A percentile compares a stretch with the other conserved stretches of the same genome.
Conservation (phyloP, 345 rosid genomes). For the Aquilaria yunnanensis region DNA sequence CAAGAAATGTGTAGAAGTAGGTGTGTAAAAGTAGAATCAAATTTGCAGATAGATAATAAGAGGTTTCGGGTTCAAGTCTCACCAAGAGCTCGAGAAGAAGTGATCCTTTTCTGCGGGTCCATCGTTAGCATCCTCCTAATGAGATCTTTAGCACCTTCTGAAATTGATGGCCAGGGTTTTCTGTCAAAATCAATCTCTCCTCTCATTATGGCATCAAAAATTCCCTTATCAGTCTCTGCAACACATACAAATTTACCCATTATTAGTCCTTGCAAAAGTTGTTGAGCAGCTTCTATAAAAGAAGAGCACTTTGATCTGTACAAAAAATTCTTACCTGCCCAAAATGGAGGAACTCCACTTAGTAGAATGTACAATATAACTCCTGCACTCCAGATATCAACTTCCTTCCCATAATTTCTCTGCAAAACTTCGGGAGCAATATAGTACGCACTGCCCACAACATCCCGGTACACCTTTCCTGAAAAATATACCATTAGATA, state of each 20-base stretch:
- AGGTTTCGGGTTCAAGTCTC: not conserved
- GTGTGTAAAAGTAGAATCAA: not conserved
- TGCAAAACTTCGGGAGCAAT: slow-evolving; percentile 90
- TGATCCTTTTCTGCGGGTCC: slow-evolving; percentile 67
- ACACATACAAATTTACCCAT: not conserved
- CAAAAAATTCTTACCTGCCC: slow-evolving; percentile 57
- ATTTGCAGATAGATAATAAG: not conserved
- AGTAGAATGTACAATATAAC: slow-evolving; percentile 83
- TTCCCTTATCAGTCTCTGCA: slow-evolving; percentile 82
- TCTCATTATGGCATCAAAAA: slow-evolving; percentile 65
- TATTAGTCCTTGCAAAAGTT: no score
- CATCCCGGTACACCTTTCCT: slow-evolving; percentile 69
- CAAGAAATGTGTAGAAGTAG: not conserved
- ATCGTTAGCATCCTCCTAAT: slow-evolving; percentile 73
- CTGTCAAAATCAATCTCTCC: slow-evolving; percentile 71
- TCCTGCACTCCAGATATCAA: slow-evolving; percentile 94
- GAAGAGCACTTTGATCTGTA: no score
- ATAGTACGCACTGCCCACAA: slow-evolving; percentile 90
- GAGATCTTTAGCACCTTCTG: slow-evolving; percentile 81
- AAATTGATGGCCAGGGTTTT: slow-evolving; percentile 82
- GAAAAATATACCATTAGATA: slow-evolving; percentile 9
- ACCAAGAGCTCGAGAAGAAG: slow-evolving; percentile 90
- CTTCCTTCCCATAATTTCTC: slow-evolving; percentile 86
- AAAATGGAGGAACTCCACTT: slow-evolving; percentile 92
- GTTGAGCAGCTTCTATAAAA: no score